A percentile compares a stretch with the other conserved stretches of the same genome.
Evolutionary conservation across 177 flowering plant species (phyloP).

Genomic region (Tripterygium wilfordii): DNA sequence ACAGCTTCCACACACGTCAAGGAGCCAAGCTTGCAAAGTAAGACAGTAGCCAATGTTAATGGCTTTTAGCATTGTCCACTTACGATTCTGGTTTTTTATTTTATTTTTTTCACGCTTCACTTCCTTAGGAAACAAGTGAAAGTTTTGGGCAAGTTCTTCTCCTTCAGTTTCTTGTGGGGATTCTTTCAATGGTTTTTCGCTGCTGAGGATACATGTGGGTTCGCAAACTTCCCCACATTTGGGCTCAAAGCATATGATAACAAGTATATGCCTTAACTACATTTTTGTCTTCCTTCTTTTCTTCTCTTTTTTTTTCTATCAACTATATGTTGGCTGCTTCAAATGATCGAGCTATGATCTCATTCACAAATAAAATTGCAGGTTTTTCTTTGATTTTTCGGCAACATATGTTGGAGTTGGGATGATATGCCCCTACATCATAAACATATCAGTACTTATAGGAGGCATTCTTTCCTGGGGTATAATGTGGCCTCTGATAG

Average conservation of each 20-base stretch:
- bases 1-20: slow-evolving; percentile 28
- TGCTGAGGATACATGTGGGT: slow-evolving; percentile 19
- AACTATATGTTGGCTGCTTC: not conserved
- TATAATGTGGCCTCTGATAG: slow-evolving; percentile 34
- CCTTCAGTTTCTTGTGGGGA: slow-evolving; percentile 28
- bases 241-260: slow-evolving; percentile 15
- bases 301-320: not conserved
- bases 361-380: slow-evolving; percentile 3
- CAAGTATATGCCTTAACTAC: slow-evolving; percentile 1
- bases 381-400: slow-evolving; percentile 28
- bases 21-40: slow-evolving; percentile 54
- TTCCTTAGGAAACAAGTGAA: slow-evolving; percentile 19
- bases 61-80: not conserved
- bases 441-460: slow-evolving; percentile 19
- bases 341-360: not conserved
- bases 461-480: slow-evolving; percentile 31
- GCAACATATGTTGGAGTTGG: slow-evolving; percentile 31
- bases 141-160: slow-evolving; percentile 21
- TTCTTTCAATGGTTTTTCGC: slow-evolving; percentile 29
- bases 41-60: not conserved
- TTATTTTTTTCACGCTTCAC: not conserved
- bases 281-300: not conserved
- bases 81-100: not conserved
- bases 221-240: slow-evolving; percentile 18
- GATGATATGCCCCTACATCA: slow-evolving; percentile 29